A percentile compares a stretch with the other conserved stretches of the same genome.
These are phyloP conservation scores for Stentor coeruleus DNA, from an alignment of 73 alveolate genomes.

Conservation along the genomic window DNA sequence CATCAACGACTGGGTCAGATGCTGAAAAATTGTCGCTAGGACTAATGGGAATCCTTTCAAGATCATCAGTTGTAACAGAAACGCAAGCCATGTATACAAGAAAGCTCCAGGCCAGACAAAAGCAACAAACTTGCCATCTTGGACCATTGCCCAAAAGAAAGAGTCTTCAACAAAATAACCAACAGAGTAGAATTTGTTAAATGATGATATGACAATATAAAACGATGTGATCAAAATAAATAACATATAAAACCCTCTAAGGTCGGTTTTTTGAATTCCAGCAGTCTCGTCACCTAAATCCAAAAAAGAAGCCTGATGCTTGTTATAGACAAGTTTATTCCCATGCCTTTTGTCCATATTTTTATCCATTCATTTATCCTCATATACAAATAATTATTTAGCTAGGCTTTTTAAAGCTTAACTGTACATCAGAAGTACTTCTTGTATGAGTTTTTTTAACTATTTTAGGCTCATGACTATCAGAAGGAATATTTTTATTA, in stretches of 20 bases:
- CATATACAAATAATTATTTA: no score
- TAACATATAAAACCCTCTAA: slow-evolving; percentile 40
- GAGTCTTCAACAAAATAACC: slow-evolving; percentile 32
- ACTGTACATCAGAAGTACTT: no score
- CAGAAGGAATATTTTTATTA: no score
- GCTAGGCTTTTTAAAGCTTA: no score
- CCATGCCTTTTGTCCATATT: no score
- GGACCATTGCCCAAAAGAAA: slow-evolving; percentile 26
- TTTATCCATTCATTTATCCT: no score
- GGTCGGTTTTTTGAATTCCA: slow-evolving; percentile 33
- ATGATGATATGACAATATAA: slow-evolving; percentile 33
- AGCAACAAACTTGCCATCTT: slow-evolving; percentile 35
- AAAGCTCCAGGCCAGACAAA: slow-evolving; percentile 41
- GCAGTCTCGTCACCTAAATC: slow-evolving; percentile 38
- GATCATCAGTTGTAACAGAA: slow-evolving; percentile 30
- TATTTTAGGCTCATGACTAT: no score
- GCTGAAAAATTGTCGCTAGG: slow-evolving; percentile 27
- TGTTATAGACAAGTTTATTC: slow-evolving; percentile 24
- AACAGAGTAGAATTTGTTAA: slow-evolving; percentile 27
- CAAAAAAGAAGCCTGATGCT: slow-evolving; percentile 26
- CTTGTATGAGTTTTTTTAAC: no score
- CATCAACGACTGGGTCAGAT: slow-evolving; percentile 31
- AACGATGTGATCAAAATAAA: slow-evolving; percentile 30
- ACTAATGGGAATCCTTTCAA: slow-evolving; percentile 29
- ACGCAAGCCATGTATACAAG: slow-evolving; percentile 41